A percentile compares a stretch with the other conserved stretches of the same genome.
These are phyloP conservation scores for Capsella rubella DNA, from an alignment of 441 rosid species.

Conservation along the genomic window DNA sequence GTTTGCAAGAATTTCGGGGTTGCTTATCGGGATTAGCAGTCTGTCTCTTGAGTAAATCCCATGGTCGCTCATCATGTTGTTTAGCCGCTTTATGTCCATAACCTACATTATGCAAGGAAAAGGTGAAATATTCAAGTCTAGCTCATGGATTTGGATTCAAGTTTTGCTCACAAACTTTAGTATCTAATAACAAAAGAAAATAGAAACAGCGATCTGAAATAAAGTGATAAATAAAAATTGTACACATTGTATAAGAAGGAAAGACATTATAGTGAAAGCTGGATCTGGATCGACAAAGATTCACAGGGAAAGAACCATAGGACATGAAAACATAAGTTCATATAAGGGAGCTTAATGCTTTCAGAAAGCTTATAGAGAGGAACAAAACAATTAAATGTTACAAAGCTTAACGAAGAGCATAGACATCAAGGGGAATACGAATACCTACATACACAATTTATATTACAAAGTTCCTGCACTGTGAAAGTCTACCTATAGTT, in stretches of 20 bases:
- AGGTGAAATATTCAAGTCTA: slow-evolving; percentile 1
- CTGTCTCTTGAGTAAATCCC: slow-evolving; percentile 91
- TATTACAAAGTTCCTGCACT: neutral
- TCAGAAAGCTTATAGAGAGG: neutral
- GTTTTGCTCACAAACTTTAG: neutral
- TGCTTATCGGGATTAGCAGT: slow-evolving; percentile 77
- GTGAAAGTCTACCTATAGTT: neutral
- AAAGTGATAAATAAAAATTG: neutral
- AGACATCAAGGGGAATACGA: neutral
- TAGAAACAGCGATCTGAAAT: neutral
- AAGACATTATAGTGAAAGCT: neutral
- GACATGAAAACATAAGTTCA: neutral
- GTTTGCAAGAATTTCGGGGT: slow-evolving; percentile 61
- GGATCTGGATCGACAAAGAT: neutral
- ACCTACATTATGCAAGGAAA: slow-evolving; percentile 56
- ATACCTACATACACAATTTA: neutral
- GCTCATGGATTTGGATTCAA: neutral
- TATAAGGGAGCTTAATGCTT: neutral
- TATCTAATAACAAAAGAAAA: neutral
- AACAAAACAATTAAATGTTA: neutral
- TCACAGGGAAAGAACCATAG: neutral
- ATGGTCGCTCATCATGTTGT: slow-evolving; percentile 95
- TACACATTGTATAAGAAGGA: neutral
- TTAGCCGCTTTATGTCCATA: slow-evolving; percentile 76
- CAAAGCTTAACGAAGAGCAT: neutral